Base-by-base conservation (phyloP, 2,329 filamentous ascomycete species). In the Botrytis byssoidea region DNA sequence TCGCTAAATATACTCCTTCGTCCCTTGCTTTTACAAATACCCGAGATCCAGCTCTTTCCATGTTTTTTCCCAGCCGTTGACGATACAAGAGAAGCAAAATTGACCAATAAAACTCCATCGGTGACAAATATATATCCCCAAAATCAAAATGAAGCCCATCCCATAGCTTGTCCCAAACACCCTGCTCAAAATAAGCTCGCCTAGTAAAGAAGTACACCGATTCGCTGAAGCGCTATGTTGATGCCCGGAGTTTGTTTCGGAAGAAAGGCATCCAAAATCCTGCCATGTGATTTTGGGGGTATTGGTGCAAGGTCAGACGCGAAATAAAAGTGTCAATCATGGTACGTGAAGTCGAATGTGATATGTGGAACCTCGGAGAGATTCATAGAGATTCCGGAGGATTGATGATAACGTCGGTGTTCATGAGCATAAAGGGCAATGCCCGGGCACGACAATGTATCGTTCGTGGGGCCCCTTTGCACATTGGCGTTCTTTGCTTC, bases 371-470 rank as follows among this genome's bases (percentile, higher is more conserved):
- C 10, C 46, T 32, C 44, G 3, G 32, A 35, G 40, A 22, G 35
- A 51, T 29, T n/a, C 20, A 6, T 42, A 35, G 40, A 22, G n/a
- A 51, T 25, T n/a, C n/a, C 25, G 10, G 25, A 25, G n/a, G 37
- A 9, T 32, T 29, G 18, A 46, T 32, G 42, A 51, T 29, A 37
- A 40, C 3, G 12, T n/a, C 22, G 42, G n/a, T 5, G 14, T 48
- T 76, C 69, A 79, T 44, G 70, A 67, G 73, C 88, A 90, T 46
- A 89, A 82, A 40, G 86, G 85, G 77, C 88, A 92, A 79, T 87
- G 87, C 72, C 90, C 91, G 18, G 89, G 88, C 42, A 91, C 83
- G 61, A 93, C 88, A 78, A 94, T 93, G 78, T 91, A 93, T 76
- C 91, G 87, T 81, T 93, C 91, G 81, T 94, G 92, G 42, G 92